Conservation (phyloP, 148 eudicot genomes). For the Dianthus caryophyllus region DNA sequence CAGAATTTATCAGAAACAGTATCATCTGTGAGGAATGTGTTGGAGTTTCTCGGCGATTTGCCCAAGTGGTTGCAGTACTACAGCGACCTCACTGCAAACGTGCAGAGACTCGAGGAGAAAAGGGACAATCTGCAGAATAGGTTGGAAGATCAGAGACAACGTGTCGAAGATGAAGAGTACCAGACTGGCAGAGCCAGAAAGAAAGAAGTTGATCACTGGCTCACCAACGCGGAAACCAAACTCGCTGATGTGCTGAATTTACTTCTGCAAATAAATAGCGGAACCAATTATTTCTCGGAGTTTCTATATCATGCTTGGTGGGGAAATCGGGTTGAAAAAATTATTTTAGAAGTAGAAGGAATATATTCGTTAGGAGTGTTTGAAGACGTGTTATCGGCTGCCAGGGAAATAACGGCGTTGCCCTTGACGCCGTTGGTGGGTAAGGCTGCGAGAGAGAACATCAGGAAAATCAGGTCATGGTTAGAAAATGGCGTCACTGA, state of each 20-base stretch:
- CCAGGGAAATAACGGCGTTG: constrained; percentile 2
- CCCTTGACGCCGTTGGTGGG: constrained; percentile 11
- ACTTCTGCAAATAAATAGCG: constrained; percentile 1
- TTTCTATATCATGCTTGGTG: constrained; percentile 20
- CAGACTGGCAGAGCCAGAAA: background rate
- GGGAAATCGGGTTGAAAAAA: constrained; percentile 20
- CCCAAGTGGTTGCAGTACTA: constrained; percentile 24
- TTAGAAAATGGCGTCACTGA: constrained; percentile 12
- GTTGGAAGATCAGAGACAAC: background rate
- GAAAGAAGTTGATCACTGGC: constrained; percentile 25
- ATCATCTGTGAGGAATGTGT: background rate
- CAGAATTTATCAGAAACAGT: background rate
- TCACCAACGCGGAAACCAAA: constrained; percentile 9
- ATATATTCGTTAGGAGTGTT: constrained; percentile 13
- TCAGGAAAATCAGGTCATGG: constrained; percentile 3
- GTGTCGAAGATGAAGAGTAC: constrained; percentile 13
- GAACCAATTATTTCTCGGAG: constrained; percentile 3
- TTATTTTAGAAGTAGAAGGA: constrained; percentile 19
- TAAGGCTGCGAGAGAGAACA: constrained; percentile 3
- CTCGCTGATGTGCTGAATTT: constrained; percentile 1
- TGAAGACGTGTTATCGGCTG: constrained; percentile 15
- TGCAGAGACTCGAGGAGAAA: background rate
- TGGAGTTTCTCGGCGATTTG: constrained; percentile 12
- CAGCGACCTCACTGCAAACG: constrained; percentile 17
- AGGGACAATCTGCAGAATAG: background rate